Conservation (phyloP, 2,329 filamentous ascomycete genomes). For the Aureobasidium sp. region DNA sequence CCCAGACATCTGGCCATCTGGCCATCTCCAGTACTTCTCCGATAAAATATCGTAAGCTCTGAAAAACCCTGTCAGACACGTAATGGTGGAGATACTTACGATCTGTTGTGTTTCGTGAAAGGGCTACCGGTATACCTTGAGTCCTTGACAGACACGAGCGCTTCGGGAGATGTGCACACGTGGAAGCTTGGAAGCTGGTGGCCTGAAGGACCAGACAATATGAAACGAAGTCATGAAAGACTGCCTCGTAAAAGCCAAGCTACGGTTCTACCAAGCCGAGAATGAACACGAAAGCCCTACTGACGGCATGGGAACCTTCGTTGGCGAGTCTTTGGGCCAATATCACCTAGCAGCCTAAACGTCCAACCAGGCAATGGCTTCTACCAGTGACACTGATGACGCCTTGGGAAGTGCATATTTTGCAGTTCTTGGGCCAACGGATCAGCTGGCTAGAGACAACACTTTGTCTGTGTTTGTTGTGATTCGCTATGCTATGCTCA, state of each 20-base stretch:
- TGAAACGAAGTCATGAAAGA: neutral
- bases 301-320: neutral
- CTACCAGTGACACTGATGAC: neutral
- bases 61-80: neutral
- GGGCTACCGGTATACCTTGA: neutral
- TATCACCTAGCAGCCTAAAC: neutral
- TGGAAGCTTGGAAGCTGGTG: neutral
- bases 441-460: neutral
- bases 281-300: neutral
- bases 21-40: neutral
- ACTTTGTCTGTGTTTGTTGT: neutral
- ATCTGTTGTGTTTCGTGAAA: neutral
- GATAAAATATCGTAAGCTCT: neutral
- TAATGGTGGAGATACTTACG: neutral
- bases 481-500: neutral
- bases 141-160: neutral
- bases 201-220: neutral
- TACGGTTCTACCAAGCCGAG: neutral
- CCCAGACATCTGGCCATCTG: neutral
- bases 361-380: neutral
- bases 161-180: neutral
- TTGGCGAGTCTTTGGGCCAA: neutral
- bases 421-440: neutral
- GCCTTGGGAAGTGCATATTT: neutral
- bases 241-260: neutral